Evolutionary conservation across 2,329 filamentous ascomycete genomes (phyloP).

Genomic region (Xylariaceae sp.): DNA sequence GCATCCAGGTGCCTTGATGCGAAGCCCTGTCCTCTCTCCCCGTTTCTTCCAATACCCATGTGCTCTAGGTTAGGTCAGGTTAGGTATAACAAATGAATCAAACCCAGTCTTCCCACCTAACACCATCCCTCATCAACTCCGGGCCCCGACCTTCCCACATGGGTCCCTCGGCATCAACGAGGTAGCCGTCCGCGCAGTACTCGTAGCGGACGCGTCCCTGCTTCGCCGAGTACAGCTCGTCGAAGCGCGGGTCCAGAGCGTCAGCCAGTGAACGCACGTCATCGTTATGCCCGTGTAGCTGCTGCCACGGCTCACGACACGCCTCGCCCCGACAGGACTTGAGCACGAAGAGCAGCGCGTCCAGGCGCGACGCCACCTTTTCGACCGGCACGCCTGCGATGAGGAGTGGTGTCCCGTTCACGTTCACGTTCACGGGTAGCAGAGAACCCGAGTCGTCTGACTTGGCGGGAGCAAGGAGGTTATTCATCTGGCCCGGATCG

Average conservation of each 20-base stretch:
- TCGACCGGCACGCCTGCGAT: constrained; percentile 15
- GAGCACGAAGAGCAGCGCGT: constrained; percentile 44
- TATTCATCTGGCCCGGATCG: constrained; percentile 25
- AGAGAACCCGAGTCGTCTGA: too few species aligned
- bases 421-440: neutral
- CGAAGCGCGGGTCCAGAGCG: constrained; percentile 37
- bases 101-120: constrained; percentile 22
- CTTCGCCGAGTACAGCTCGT: constrained; percentile 37
- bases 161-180: constrained; percentile 22
- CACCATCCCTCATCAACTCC: constrained; percentile 16
- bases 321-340: constrained; percentile 42
- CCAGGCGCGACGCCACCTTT: constrained; percentile 37
- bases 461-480: constrained; percentile 31
- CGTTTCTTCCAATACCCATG: too few species aligned
- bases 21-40: too few species aligned
- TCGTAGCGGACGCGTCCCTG: constrained; percentile 38
- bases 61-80: too few species aligned
- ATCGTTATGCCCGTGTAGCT: constrained; percentile 41
- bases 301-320: constrained; percentile 42
- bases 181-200: constrained; percentile 34
- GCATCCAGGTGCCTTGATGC: too few species aligned
- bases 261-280: constrained; percentile 38
- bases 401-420: neutral
- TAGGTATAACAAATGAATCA: too few species aligned
- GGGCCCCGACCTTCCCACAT: constrained; percentile 17